Evolutionary conservation across 345 rosid species (phyloP).

Genomic region (Pistacia vera): DNA sequence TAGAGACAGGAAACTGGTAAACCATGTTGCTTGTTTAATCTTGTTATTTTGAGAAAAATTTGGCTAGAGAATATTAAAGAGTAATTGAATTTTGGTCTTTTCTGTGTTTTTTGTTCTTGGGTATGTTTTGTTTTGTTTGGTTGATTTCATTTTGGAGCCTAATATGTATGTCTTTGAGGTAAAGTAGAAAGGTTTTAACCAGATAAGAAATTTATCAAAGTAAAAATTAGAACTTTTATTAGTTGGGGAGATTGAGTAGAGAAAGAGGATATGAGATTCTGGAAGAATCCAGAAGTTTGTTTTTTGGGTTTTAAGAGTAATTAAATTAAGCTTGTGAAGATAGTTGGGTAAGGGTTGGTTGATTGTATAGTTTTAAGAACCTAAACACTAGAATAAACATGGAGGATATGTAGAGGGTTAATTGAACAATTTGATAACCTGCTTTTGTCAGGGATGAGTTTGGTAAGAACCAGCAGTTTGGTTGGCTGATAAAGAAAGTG

Average conservation of each 20-base stretch:
- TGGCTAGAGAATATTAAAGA: not conserved
- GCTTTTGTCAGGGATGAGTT: not conserved
- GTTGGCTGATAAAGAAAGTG: not conserved
- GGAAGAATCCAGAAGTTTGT: not conserved
- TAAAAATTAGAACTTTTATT: constrained; percentile 2
- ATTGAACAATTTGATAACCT: too few species aligned
- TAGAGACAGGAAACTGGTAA: constrained; percentile 71
- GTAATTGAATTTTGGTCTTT: constrained; percentile 3
- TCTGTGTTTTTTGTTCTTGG: not conserved
- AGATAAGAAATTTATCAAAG: too few species aligned
- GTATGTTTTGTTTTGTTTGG: not conserved
- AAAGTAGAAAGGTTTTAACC: not conserved
- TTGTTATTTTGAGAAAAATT: not conserved
- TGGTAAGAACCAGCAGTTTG: not conserved
- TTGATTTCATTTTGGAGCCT: constrained; percentile 1
- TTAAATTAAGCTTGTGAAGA: not conserved
- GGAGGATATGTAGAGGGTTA: not conserved
- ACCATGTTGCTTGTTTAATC: not conserved
- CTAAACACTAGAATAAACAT: not conserved
- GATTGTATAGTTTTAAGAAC: not conserved
- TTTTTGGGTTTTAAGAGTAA: not conserved
- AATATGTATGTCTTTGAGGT: not conserved
- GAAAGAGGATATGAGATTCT: not conserved
- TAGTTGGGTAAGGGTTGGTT: not conserved
- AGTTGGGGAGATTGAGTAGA: not conserved